Base-by-base conservation (phyloP, 2,329 filamentous ascomycete genomes). In the Monosporascus cannonballus region DNA sequence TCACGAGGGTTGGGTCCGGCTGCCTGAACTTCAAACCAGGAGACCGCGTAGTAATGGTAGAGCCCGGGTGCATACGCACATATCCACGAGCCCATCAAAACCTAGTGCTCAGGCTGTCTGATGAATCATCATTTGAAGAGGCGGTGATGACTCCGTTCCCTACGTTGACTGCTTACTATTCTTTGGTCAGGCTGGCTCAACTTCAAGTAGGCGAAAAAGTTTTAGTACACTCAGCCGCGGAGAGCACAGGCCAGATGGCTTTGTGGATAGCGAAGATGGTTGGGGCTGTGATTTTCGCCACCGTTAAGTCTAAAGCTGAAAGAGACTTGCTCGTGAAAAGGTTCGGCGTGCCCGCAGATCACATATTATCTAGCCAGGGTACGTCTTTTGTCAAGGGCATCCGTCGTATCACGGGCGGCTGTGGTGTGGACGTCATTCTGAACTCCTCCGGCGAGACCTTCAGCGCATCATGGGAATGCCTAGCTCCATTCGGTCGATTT, bases 381-480 rank as follows among this genome's bases (percentile, higher is more conserved):
- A 60, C 56, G 0, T 61, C 61, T 0, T 71, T 72, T 44, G 62
- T 60, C 1, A 50, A 61, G 22, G 65, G 63, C 4, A 51, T 70
- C n/a, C 55, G 62, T 48, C 57, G 60, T 11, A 51, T 61, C 2
- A 69, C 66, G 7, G 54, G 59, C 18, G 61, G 65, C 15, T 53
- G 58, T n/a, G 68, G 67, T 24, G 66, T 70, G n/a, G 66, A 71
- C 36, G 60, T 70, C 2, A 62, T 68, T 14, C 51, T 71, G 1
- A 70, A 69, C 54, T 67, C 65, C 22, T 24, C 22, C 22, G 4
- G 22, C 22, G 22, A 24, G 22, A 24, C 22, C 22, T 24, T 24
- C 22, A 4, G 22, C 3, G 22, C 3, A 24, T 24, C 4, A 4
- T 3, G 22, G 22, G 22, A 4, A 24, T 24, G 22, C 22, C 22